Conservation (phyloP, 108 stramenopile species). For the Epipyxis sp. region DNA sequence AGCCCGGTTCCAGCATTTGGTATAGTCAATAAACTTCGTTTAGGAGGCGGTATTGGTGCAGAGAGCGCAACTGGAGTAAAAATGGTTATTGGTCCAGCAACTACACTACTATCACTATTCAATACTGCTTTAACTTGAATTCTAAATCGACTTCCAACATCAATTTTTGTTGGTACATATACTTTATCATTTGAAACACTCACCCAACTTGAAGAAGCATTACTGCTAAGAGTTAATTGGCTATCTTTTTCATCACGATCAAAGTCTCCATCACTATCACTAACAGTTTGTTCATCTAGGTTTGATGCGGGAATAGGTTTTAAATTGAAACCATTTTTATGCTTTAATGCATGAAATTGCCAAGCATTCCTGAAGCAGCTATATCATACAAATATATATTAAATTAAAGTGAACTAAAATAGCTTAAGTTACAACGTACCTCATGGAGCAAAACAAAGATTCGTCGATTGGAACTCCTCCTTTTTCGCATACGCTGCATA, state of each 20-base stretch:
- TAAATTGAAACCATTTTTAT: background rate
- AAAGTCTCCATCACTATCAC: too few species aligned
- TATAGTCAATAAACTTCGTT: conserved; percentile 32
- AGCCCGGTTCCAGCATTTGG: conserved; percentile 37
- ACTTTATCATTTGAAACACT: conserved; percentile 35
- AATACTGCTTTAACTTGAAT: conserved; percentile 47
- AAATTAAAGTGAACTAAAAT: background rate
- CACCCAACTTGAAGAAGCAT: conserved; percentile 50
- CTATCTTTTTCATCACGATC: too few species aligned
- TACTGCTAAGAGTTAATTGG: conserved; percentile 6
- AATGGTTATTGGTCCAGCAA: conserved; percentile 38
- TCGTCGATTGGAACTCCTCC: background rate
- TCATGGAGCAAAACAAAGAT: background rate
- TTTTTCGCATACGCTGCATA: background rate
- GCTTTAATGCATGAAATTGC: background rate
- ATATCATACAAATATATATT: background rate
- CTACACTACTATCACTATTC: conserved; percentile 37
- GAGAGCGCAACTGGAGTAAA: conserved; percentile 51
- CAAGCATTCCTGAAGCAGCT: conserved; percentile 20
- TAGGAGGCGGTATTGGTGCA: conserved; percentile 40
- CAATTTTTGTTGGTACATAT: conserved; percentile 43
- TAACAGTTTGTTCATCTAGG: background rate
- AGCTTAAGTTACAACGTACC: background rate
- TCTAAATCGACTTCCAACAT: conserved; percentile 50
- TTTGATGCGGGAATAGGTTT: background rate